phyloP scores from a whole-genome alignment of 257 asterid species.

The Penstemon davidsonii region DNA sequence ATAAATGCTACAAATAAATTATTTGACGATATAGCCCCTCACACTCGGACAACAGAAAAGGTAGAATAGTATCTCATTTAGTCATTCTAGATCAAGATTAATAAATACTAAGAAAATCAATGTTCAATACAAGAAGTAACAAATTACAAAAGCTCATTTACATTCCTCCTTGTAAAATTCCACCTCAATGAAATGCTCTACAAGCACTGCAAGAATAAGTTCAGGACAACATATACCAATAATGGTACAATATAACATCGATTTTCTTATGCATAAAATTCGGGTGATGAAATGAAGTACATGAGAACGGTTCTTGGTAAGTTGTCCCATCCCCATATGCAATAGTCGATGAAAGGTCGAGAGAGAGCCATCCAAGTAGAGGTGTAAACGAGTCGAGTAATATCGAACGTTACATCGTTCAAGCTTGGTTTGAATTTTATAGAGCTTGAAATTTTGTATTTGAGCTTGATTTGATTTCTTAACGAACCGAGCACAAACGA shows the following conservation, averaged over 20 bases:
- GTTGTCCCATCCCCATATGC: constrained; percentile 99
- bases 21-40: no score
- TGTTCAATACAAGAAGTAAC: constrained; percentile 23
- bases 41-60: no score
- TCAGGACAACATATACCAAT: constrained; percentile 20
- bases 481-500: no score
- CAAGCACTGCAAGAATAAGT: constrained; percentile 22
- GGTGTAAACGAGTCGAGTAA: no score
- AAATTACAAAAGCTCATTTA: constrained; percentile 14
- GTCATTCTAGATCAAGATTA: constrained; percentile 13
- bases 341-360: constrained; percentile 51
- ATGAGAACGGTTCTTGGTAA: constrained; percentile 86
- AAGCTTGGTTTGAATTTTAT: no score
- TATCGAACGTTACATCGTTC: no score
- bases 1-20: no score
- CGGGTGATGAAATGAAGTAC: constrained; percentile 96
- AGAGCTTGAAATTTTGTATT: no score
- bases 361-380: neutral
- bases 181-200: constrained; percentile 17
- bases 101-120: constrained; percentile 25
- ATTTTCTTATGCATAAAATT: constrained; percentile 20
- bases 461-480: no score
- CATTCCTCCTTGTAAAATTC: constrained; percentile 16
- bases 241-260: neutral
- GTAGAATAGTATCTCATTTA: constrained; percentile 11